Conservation (phyloP, 1,139 yeast genomes). For the Pichia sp. region DNA sequence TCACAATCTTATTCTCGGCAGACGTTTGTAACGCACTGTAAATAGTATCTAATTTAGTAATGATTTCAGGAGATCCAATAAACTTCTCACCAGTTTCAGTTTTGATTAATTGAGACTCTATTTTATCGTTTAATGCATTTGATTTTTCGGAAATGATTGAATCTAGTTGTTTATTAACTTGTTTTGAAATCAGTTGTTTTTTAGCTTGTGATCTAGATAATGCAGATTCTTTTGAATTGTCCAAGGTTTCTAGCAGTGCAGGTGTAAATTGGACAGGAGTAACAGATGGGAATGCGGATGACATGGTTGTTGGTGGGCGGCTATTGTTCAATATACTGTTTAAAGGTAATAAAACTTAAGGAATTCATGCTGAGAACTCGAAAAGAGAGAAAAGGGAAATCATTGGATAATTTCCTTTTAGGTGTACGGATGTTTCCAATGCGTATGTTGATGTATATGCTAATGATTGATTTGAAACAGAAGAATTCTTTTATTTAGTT, state of each 20-base stretch:
- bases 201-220: constrained; percentile 71
- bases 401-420: not conserved
- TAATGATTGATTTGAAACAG: too few species aligned
- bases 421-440: constrained; percentile 4
- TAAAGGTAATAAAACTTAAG: too few species aligned
- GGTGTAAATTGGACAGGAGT: constrained; percentile 74
- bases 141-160: constrained; percentile 50
- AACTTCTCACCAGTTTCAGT: not conserved
- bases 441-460: too few species aligned
- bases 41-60: constrained; percentile 39
- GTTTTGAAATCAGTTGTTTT: constrained; percentile 61
- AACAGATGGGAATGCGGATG: constrained; percentile 45
- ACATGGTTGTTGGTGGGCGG: not conserved
- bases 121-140: constrained; percentile 43
- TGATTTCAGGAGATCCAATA: constrained; percentile 28
- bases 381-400: not conserved
- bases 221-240: constrained; percentile 63
- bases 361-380: not conserved
- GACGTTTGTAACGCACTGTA: constrained; percentile 27
- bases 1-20: constrained; percentile 22
- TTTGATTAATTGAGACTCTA: constrained; percentile 32
- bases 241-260: constrained; percentile 62
- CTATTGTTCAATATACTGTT: not conserved
- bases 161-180: constrained; percentile 40
- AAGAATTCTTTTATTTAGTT: not conserved